Evolutionary conservation across 2,329 filamentous ascomycete species (phyloP), one percentile per base, ranked within the genome.

Genomic region (Penicillium sp.): DNA sequence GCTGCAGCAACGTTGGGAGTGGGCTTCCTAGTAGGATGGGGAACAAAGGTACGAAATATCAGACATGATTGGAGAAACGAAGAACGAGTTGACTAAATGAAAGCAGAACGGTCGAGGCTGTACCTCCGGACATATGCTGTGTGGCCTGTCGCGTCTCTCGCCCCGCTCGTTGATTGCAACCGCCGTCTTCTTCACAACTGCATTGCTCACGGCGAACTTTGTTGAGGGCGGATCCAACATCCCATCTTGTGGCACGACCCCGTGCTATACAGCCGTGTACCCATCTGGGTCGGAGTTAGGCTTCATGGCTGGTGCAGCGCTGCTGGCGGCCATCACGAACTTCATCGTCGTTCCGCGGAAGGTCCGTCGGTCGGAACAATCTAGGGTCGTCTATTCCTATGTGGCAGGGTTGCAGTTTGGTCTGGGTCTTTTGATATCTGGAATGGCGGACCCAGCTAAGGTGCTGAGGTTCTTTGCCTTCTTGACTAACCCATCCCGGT

Each of bases 111-210:
- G 72, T 47, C 74, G 76, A 52, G 81, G 81, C 18, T 83, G 81
- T 61, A 82, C 81, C 10, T 82, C 80, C 2, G 81, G 81, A 50
- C 81, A 83, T 61, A 82, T 83, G 78, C 76, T 83, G 32, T 82
- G 80, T 58, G 81, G 81, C 2, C 63, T 83, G 5, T 75, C 79
- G 5, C 75, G 79, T 39, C 70, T 81, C 26, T 81, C 77, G 14
- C 70, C 74, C n/a, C 76, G 80, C 46, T 82, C 80, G 14, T 58
- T 79, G 5, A 72, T 78, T 53, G 79, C 81, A 44, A 78, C 77
- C 1, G 70, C 69, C 13, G 65, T 74, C 24, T 79, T 79, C 69
- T 79, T 79, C 67, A 69, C 67, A 10, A 70, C 74, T 0, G 76
- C 74, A 11, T 58, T 81, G n/a, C 63, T 77, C 37, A 77, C 76